Percentiles rank a stretch among this genome's conserved stretches.
Evolutionary conservation across 805 yeast genomes (phyloP).

Genomic region (Kazachstania africana): DNA sequence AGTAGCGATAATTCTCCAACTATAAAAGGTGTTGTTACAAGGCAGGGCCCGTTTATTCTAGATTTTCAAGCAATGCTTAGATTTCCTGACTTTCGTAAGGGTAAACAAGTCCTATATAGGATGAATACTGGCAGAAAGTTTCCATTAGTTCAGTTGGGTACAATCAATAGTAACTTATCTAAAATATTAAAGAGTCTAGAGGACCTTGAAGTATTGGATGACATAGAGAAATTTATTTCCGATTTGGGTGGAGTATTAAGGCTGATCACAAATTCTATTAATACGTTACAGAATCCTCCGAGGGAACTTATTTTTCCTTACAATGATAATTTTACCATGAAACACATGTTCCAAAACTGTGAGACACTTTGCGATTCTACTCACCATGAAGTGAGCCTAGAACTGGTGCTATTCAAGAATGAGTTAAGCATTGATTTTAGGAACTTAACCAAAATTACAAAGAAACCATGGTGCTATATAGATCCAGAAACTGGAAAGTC

Average conservation of each 20-base stretch:
- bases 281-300: constrained; percentile 37
- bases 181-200: constrained; percentile 24
- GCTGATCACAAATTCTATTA: constrained; percentile 14
- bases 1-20: constrained; percentile 7
- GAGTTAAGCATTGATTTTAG: constrained; percentile 53
- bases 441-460: constrained; percentile 36
- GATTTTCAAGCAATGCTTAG: constrained; percentile 33
- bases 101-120: constrained; percentile 28
- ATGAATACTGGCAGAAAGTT: constrained; percentile 28
- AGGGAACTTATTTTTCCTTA: constrained; percentile 47
- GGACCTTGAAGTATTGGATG: constrained; percentile 33
- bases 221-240: constrained; percentile 20
- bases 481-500: constrained; percentile 37
- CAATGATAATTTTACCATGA: constrained; percentile 35
- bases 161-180: constrained; percentile 19
- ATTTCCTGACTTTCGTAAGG: constrained; percentile 31
- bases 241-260: constrained; percentile 12
- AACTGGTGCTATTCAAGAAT: constrained; percentile 46
- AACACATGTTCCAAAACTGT: constrained; percentile 33
- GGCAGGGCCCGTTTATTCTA: constrained; percentile 43
- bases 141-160: constrained; percentile 32
- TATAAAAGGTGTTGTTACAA: constrained; percentile 47
- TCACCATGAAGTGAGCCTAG: constrained; percentile 36
- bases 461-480: constrained; percentile 52
- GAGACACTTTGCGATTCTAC: constrained; percentile 19